Percentiles rank a stretch among this genome's conserved stretches.
Evolutionary conservation across 2,329 filamentous ascomycete genomes (phyloP).

Genomic region (Colletotrichum sp.): DNA sequence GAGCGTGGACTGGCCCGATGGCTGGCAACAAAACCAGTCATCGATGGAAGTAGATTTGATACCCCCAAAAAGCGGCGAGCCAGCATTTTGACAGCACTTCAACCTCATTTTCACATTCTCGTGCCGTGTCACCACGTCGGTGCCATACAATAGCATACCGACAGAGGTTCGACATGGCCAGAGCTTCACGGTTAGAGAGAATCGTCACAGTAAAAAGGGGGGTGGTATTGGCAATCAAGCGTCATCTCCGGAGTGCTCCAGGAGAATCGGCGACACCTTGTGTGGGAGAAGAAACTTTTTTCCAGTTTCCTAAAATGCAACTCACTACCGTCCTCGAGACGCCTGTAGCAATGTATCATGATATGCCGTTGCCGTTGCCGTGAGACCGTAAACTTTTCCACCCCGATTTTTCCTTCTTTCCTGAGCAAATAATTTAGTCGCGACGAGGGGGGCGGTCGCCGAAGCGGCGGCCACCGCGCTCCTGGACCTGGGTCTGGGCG

Average conservation of each 20-base stretch:
- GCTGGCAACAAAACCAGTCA: neutral
- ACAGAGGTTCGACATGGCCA: neutral
- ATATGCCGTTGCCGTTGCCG: slow-evolving; percentile 46
- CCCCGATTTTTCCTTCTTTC: slow-evolving; percentile 17
- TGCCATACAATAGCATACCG: neutral
- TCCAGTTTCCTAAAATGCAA: slow-evolving; percentile 61
- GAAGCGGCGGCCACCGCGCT: slow-evolving; percentile 81
- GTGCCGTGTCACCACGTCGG: neutral
- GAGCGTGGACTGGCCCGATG: neutral
- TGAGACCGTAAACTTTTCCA: slow-evolving; percentile 35
- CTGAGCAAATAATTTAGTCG: slow-evolving; percentile 39
- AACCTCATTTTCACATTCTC: neutral
- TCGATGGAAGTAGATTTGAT: slow-evolving; percentile 3
- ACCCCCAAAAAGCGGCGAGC: slow-evolving; percentile 4
- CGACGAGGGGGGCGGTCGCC: slow-evolving; percentile 63
- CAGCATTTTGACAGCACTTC: neutral
- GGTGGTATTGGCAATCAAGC: slow-evolving; percentile 86
- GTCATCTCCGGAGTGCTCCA: slow-evolving; percentile 65
- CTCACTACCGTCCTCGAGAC: slow-evolving; percentile 64
- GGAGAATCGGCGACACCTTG: slow-evolving; percentile 91
- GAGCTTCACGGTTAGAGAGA: neutral
- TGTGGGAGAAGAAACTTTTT: slow-evolving; percentile 63
- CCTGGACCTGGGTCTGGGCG: slow-evolving; percentile 83
- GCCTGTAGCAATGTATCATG: slow-evolving; percentile 47
- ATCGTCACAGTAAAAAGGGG: slow-evolving; percentile 28